These are phyloP conservation scores for Jaltomata sinuosa DNA, from an alignment of 257 asterid genomes.

Conservation along the genomic window DNA sequence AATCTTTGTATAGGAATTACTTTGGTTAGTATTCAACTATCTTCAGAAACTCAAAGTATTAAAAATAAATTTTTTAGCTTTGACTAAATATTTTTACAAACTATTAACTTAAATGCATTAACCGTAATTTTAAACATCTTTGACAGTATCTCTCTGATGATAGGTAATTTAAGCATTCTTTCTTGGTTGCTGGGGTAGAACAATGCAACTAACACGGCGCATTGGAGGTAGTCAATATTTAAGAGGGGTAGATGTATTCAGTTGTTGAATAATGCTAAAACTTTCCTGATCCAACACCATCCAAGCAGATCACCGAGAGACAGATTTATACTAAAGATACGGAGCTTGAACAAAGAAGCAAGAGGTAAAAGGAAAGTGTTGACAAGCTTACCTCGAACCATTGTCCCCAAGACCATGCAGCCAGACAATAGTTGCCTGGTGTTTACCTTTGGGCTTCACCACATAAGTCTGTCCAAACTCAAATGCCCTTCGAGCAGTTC, in stretches of 20 bases:
- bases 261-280: neutral
- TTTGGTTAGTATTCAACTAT: neutral
- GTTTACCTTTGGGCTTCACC: conserved; percentile 76
- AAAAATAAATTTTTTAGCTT: neutral
- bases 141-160: neutral
- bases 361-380: neutral
- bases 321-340: neutral
- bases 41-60: neutral
- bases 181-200: neutral
- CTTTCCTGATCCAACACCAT: neutral
- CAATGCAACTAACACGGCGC: neutral
- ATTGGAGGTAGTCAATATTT: neutral
- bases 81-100: neutral
- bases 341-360: neutral
- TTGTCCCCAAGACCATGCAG: conserved; percentile 88
- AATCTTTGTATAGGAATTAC: neutral
- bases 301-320: neutral
- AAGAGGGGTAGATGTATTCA: neutral
- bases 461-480: conserved; percentile 72
- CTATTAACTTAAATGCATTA: neutral
- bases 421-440: conserved; percentile 86
- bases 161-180: neutral
- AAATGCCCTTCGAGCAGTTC: conserved; percentile 46
- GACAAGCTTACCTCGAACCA: conserved; percentile 50
- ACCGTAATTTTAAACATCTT: neutral